These are phyloP conservation scores for Aspergillus bridgeri DNA, from an alignment of 495 filamentous ascomycete genomes.

Conservation along the genomic window DNA sequence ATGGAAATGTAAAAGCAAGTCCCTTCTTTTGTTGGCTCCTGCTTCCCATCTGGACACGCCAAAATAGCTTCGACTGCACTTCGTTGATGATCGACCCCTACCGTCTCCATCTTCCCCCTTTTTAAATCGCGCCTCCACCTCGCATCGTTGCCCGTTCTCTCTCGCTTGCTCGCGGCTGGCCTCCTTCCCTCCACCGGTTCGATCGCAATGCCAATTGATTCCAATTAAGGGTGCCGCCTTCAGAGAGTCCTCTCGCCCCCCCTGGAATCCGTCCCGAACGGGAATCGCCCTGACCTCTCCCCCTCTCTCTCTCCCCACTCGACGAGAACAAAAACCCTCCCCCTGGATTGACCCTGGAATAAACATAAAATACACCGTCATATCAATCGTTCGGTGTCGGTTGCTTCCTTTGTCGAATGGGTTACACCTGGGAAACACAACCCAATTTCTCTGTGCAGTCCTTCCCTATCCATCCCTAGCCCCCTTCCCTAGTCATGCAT, in stretches of 20 bases:
- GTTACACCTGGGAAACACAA: not conserved
- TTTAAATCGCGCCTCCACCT: slow-evolving; percentile 18
- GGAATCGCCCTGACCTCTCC: not conserved
- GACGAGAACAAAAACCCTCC: not conserved
- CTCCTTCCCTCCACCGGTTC: slow-evolving; percentile 4
- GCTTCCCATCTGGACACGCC: not conserved
- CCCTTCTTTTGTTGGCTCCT: not conserved
- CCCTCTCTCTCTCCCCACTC: not conserved
- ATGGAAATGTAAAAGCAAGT: not conserved
- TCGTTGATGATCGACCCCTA: slow-evolving; percentile 12
- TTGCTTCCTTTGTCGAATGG: not conserved
- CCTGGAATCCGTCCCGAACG: slow-evolving; percentile 2
- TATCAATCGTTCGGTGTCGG: not conserved
- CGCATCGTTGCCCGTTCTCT: slow-evolving; percentile 1
- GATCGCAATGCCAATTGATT: slow-evolving; percentile 20
- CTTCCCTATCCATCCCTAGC: slow-evolving; percentile 10
- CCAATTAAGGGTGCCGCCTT: slow-evolving; percentile 15
- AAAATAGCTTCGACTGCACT: not conserved
- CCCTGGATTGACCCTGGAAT: not conserved
- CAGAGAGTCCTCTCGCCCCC: slow-evolving; percentile 3
- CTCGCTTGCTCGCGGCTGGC: slow-evolving; percentile 11
- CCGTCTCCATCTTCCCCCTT: slow-evolving; percentile 21
- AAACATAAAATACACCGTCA: not conserved
- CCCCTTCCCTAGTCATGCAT: slow-evolving; percentile 42
- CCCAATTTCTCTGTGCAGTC: not conserved